Evolutionary conservation across 2,329 filamentous ascomycete species (phyloP).

Genomic region (Beauveria bassiana): DNA sequence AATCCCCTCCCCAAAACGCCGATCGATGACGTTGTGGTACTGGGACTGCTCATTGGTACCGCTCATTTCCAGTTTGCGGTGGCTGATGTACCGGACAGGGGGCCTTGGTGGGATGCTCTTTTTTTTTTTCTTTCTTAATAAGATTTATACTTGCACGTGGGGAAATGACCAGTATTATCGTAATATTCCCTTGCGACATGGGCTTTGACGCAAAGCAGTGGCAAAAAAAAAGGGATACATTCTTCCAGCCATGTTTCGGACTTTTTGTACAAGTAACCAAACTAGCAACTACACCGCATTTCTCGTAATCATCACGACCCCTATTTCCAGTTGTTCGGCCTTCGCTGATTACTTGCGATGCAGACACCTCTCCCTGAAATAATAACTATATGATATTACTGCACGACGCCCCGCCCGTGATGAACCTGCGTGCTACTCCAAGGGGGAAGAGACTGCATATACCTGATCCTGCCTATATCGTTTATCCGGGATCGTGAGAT

Average conservation of each 20-base stretch:
- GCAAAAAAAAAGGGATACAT: not conserved
- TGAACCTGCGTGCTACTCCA: not conserved
- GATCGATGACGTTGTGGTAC: constrained; percentile 7
- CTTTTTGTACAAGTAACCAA: not conserved
- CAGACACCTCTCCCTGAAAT: not conserved
- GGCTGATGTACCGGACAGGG: not conserved
- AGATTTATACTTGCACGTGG: not conserved
- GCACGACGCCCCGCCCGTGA: constrained; percentile 1
- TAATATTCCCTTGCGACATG: not conserved
- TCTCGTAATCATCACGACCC: not conserved
- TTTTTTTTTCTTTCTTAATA: not conserved
- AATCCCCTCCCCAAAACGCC: not conserved
- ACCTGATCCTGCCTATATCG: not conserved
- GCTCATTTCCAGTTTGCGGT: not conserved
- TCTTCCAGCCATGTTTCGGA: constrained; percentile 1
- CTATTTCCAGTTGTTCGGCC: not conserved
- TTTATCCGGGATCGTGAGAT: constrained; percentile 1
- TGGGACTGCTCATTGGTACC: not conserved
- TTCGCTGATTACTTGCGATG: too few relatives aligned
- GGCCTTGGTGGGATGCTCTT: not conserved
- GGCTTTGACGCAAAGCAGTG: not conserved
- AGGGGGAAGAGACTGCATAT: not conserved
- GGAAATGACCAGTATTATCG: not conserved
- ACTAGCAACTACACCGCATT: not conserved
- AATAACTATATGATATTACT: not conserved